Conservation (phyloP, 257 asterid genomes). For the Misopates orontium region DNA sequence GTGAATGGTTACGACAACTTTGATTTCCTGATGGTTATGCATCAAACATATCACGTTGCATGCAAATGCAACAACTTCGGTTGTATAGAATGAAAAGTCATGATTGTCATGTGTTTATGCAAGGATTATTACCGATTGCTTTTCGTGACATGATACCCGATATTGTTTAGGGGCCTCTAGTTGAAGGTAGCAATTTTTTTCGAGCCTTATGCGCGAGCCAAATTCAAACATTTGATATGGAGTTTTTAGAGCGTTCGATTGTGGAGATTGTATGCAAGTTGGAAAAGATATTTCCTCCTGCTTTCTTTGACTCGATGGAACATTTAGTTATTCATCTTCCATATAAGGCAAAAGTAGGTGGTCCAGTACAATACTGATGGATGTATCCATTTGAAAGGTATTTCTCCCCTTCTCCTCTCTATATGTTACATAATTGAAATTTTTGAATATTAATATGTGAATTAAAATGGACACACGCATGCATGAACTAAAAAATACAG, state of each 20-base stretch:
- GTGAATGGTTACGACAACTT: neutral
- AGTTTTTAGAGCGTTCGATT: neutral
- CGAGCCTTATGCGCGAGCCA: too few species aligned
- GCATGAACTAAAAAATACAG: neutral
- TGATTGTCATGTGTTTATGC: too few species aligned
- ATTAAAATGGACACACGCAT: neutral
- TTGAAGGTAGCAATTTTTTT: too few species aligned
- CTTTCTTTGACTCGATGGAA: too few species aligned
- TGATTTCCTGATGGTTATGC: neutral
- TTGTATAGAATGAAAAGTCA: too few species aligned
- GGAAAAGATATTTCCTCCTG: too few species aligned
- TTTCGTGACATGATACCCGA: neutral
- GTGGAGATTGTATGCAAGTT: neutral
- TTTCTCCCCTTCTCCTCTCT: neutral
- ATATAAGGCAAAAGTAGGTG: too few species aligned
- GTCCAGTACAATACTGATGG: neutral
- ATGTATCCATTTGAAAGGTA: conserved; percentile 4
- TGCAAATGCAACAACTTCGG: too few species aligned
- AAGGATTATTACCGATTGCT: neutral
- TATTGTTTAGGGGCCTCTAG: too few species aligned
- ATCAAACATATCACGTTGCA: too few species aligned
- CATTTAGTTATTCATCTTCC: too few species aligned
- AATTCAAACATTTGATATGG: neutral
- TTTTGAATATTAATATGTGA: neutral
- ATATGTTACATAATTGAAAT: neutral